Base-by-base conservation (phyloP, 345 rosid species). In the Syzygium aqueum region DNA sequence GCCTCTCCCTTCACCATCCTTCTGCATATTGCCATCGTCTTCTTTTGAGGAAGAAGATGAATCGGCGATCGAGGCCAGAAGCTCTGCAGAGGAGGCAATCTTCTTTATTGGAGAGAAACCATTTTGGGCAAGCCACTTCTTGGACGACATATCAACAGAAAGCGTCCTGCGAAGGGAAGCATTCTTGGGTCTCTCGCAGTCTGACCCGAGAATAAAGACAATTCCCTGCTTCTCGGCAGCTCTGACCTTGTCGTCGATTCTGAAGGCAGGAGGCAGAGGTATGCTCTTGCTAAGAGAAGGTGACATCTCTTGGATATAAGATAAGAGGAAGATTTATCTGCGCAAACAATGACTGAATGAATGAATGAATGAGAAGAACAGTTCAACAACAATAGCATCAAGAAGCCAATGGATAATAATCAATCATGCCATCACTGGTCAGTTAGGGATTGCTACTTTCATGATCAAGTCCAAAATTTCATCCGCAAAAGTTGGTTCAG, bases 121-220 rank as follows among this genome's bases (percentile, higher is more conserved):
- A 85, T 94, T 89, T 27, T 91, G 94, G 5, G 93, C 82, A 8
- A 90, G 87, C 98, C 98, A 96, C 85, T 92, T 94, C 85, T 91
- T 90, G 88, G 98, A 95, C 11, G 98, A 97, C 96, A 95, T 93
- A 86, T 96, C 98, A 27, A 98, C 98, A 0, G 99, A 96, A 25
- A 96, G 93, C 16, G 99, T 96, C 56, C 98, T 87, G 80, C 95
- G 90, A 5, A 97, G 93, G 13, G 98, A 93, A 85, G 96, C 67
- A 23, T 61, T 65, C 28, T 49, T 63, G 86, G 88, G 85, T 84
- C 77, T 90, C 30, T 92, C 92, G 49, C 85, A 61, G 87, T 90
- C 94, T 37, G 91, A 88, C 43, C 93, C 95, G 80, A 96, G 98
- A 88, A 97, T 93, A 23, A 96, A 95, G 52, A 94, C 94, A 78